Conservation (phyloP, 306 rosid species). For the Trifolium subterraneum region DNA sequence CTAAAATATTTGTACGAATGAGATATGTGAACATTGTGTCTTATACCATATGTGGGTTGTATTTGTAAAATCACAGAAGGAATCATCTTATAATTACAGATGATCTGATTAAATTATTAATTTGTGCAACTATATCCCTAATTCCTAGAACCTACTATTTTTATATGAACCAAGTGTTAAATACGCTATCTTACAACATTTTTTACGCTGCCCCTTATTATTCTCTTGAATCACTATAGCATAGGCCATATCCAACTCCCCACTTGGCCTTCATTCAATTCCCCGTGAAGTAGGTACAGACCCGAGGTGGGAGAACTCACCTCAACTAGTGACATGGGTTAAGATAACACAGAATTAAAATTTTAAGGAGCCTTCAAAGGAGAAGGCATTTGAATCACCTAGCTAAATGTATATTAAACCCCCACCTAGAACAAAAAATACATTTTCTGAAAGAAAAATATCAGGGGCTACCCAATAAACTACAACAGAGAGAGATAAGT, state of each 20-base stretch:
- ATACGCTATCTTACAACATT: not conserved
- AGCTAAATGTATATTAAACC: constrained; percentile 11
- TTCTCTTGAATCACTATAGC: constrained; percentile 28
- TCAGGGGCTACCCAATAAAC: constrained; percentile 34
- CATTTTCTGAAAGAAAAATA: not conserved
- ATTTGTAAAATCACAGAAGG: not conserved
- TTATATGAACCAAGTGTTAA: not conserved
- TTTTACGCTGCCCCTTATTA: not conserved
- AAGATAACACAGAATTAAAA: not conserved
- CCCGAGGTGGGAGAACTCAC: not conserved
- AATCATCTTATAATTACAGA: not conserved
- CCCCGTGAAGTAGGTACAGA: constrained; percentile 14
- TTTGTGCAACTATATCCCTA: not conserved
- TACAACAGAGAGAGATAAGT: constrained; percentile 15
- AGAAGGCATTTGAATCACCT: constrained; percentile 18
- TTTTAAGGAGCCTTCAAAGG: constrained; percentile 6
- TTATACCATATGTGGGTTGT: not conserved
- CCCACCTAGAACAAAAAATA: not conserved
- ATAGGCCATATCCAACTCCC: constrained; percentile 35
- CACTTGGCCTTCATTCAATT: constrained; percentile 21
- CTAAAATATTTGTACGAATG: constrained; percentile 11
- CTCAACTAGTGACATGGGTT: constrained; percentile 10
- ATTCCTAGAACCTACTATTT: not conserved
- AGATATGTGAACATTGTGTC: not conserved
- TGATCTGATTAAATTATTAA: not conserved